Conservation (phyloP, 2,329 filamentous ascomycete genomes). For the Hypomyces rosellus region DNA sequence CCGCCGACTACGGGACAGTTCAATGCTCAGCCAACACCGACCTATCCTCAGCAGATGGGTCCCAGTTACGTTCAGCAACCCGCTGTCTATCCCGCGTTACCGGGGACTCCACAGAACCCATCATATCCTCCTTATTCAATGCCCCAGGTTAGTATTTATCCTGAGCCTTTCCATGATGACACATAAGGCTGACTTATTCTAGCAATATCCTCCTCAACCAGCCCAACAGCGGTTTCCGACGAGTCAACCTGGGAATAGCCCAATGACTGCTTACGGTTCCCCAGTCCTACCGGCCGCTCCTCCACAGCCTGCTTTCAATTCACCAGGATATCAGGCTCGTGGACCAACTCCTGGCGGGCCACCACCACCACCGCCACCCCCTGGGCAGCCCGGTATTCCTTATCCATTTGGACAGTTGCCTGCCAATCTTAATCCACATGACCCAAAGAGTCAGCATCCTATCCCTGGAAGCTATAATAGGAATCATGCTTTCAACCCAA, state of each 20-base stretch:
- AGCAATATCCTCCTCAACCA: slow-evolving; percentile 26
- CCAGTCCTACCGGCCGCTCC: slow-evolving; percentile 24
- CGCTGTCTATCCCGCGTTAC: slow-evolving; percentile 38
- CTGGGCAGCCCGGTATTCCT: slow-evolving; percentile 34
- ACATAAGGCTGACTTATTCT: slow-evolving; percentile 13
- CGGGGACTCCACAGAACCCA: slow-evolving; percentile 35
- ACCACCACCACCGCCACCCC: too few relatives aligned
- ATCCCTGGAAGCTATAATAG: slow-evolving; percentile 79
- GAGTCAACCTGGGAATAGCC: slow-evolving; percentile 20
- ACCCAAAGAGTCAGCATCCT: slow-evolving; percentile 70
- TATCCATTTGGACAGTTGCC: slow-evolving; percentile 80
- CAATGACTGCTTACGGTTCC: slow-evolving; percentile 31
- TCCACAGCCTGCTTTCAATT: slow-evolving; percentile 26
- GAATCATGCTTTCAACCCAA: slow-evolving; percentile 79
- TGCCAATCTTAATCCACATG: slow-evolving; percentile 60
- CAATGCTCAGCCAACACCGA: slow-evolving; percentile 36
- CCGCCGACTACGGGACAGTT: slow-evolving; percentile 39
- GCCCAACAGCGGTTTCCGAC: slow-evolving; percentile 27
- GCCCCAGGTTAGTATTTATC: slow-evolving; percentile 35
- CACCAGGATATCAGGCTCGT: slow-evolving; percentile 25
- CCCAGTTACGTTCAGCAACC: slow-evolving; percentile 39
- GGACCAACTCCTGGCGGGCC: slow-evolving; percentile 19
- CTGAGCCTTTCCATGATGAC: neutral
- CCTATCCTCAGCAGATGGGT: slow-evolving; percentile 39
- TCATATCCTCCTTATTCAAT: slow-evolving; percentile 42